Percentiles rank a stretch among this genome's conserved stretches.
Evolutionary conservation across 2,329 filamentous ascomycete species (phyloP).

Genomic region (Diaporthe australafricana): DNA sequence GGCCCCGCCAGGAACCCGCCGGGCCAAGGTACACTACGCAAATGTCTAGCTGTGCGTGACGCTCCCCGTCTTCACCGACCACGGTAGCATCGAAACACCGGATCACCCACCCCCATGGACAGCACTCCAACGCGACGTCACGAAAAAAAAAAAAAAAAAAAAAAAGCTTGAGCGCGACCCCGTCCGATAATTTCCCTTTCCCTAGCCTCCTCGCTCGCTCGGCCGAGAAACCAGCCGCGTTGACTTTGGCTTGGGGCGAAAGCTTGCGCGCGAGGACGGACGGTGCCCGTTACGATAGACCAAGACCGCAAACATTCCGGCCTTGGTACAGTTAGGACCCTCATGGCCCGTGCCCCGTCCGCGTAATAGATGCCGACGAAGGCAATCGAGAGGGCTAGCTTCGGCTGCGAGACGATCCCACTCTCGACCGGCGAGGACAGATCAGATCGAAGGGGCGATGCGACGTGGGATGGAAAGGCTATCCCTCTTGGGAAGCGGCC

Average conservation of each 20-base stretch:
- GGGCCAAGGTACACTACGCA: conserved; percentile 14
- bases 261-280: not conserved
- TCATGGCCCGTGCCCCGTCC: conserved; percentile 13
- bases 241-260: not conserved
- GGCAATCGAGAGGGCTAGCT: conserved; percentile 18
- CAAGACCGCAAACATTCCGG: not conserved
- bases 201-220: not conserved
- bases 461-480: conserved; percentile 27
- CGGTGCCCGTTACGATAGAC: not conserved
- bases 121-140: conserved; percentile 4
- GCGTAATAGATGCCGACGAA: conserved; percentile 21
- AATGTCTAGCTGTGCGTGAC: conserved; percentile 9
- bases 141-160: not conserved
- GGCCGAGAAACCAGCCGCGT: conserved; percentile 6
- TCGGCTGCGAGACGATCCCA: conserved; percentile 20
- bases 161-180: conserved; percentile 2
- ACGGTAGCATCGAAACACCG: conserved; percentile 19
- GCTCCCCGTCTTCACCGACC: conserved; percentile 11
- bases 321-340: not conserved
- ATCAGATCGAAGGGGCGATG: conserved; percentile 24
- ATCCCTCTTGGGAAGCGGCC: conserved; percentile 23
- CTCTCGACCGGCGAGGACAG: conserved; percentile 18
- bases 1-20: conserved; percentile 37
- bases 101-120: conserved; percentile 18
- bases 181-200: conserved; percentile 5